These are phyloP conservation scores for Gryganskiella cystojenkinii DNA, from an alignment of 192 early-diverging fungal genomes.

Conservation along the genomic window DNA sequence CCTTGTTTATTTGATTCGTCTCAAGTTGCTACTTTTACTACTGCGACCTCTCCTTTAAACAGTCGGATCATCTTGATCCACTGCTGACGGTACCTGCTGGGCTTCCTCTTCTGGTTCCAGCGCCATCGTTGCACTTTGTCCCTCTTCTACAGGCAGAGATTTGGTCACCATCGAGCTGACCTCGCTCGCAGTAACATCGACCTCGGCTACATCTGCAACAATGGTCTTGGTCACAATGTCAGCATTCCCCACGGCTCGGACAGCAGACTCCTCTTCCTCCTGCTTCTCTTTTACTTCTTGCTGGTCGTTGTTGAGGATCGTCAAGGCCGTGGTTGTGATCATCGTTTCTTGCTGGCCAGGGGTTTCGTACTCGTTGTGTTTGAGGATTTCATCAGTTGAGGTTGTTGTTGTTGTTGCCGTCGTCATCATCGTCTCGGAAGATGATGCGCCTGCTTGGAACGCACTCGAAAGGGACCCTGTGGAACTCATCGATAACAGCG, in stretches of 20 bases:
- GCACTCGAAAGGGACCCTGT: constrained; percentile 26
- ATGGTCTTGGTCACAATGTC: not conserved
- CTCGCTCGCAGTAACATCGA: constrained; percentile 15
- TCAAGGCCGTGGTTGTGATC: not conserved
- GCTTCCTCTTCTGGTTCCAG: not conserved
- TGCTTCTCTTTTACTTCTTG: not conserved
- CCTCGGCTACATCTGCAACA: constrained; percentile 2
- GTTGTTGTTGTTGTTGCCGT: no score
- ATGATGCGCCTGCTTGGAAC: not conserved
- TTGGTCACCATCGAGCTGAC: constrained; percentile 2
- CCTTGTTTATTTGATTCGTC: not conserved
- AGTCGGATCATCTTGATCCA: not conserved
- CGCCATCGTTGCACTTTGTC: not conserved
- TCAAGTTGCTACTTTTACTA: not conserved
- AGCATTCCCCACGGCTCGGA: not conserved
- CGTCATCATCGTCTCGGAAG: no score
- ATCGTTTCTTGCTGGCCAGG: not conserved
- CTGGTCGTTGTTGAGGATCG: no score
- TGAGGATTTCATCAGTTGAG: no score
- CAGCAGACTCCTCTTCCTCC: not conserved
- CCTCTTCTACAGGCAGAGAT: constrained; percentile 1
- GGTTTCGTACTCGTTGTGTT: not conserved
- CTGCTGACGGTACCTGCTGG: not conserved
- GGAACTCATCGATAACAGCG: constrained; percentile 15
- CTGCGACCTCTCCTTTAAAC: not conserved